phyloP scores from a whole-genome alignment of 345 rosid genomes.

The Euphorbia pulcherrima region DNA sequence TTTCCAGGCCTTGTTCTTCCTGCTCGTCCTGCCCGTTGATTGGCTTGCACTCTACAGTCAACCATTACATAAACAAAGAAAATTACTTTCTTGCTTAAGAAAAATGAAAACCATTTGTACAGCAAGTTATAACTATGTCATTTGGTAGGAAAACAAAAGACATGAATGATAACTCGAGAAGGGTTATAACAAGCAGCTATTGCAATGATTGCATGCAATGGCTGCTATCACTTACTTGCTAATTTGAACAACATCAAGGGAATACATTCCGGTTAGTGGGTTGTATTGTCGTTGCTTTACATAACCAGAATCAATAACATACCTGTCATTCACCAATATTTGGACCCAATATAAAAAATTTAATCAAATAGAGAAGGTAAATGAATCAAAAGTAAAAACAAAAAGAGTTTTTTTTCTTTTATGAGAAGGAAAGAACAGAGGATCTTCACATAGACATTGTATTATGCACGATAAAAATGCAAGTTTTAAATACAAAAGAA shows the following conservation, averaged over 20 bases:
- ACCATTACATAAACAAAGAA: slow-evolving; percentile 6
- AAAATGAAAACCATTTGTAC: slow-evolving; percentile 5
- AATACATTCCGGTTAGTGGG: slow-evolving; percentile 93
- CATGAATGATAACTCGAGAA: not conserved
- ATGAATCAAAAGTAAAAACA: not conserved
- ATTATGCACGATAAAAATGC: not conserved
- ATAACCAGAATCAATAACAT: slow-evolving; percentile 87
- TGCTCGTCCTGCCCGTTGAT: slow-evolving; percentile 97
- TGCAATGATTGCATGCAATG: not conserved
- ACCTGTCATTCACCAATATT: slow-evolving; percentile 48
- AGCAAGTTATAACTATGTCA: not conserved
- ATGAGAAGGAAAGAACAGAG: not conserved
- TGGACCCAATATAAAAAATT: slow-evolving; percentile 16
- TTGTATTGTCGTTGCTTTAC: slow-evolving; percentile 96
- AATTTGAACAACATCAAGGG: slow-evolving; percentile 88
- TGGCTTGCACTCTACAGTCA: slow-evolving; percentile 84
- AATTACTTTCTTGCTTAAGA: not conserved
- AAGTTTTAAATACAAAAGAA: slow-evolving; percentile 2
- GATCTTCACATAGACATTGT: not conserved
- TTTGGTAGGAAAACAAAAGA: not conserved
- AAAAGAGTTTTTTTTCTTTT: not conserved
- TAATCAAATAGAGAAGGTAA: slow-evolving; percentile 1
- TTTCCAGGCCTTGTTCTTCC: slow-evolving; percentile 98
- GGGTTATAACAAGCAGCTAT: not conserved
- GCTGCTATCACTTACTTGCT: slow-evolving; percentile 72